A percentile compares a stretch with the other conserved stretches of the same genome.
Conservation (phyloP, 2,329 filamentous ascomycete species). For the Magnaporthiopsis rhizophila region DNA sequence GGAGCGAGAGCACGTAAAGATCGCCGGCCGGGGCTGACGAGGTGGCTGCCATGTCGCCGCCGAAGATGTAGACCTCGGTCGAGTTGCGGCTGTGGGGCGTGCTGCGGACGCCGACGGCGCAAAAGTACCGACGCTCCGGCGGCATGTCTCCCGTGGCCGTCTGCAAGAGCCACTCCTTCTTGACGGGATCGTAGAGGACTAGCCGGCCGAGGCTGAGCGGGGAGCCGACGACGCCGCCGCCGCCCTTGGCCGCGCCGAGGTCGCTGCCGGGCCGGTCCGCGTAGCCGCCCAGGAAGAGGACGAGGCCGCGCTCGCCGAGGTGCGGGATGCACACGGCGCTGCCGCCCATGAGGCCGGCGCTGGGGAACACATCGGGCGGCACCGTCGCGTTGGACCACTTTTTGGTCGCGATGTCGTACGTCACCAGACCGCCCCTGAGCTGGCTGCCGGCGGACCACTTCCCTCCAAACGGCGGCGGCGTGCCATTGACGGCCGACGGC, state of each 20-base stretch:
- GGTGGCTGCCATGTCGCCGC: constrained; percentile 18
- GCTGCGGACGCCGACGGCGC: constrained; percentile 24
- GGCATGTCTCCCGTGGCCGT: constrained; percentile 23
- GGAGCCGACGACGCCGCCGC: no score
- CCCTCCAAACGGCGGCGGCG: not conserved
- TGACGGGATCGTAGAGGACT: constrained; percentile 25
- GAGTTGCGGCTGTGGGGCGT: constrained; percentile 19
- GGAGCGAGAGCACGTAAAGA: constrained; percentile 28
- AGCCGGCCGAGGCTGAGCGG: constrained; percentile 20
- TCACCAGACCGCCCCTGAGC: not conserved
- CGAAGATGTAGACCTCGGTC: constrained; percentile 31
- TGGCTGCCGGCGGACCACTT: not conserved
- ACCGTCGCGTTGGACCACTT: not conserved
- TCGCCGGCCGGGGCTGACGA: constrained; percentile 18
- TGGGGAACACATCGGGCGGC: not conserved
- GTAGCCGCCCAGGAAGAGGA: constrained; percentile 6
- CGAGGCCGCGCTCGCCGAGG: constrained; percentile 3
- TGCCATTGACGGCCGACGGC: not conserved
- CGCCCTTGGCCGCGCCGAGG: no score
- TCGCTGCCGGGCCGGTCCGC: not conserved
- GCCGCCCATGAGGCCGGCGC: not conserved
- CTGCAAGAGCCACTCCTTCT: constrained; percentile 26
- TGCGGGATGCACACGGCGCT: constrained; percentile 4
- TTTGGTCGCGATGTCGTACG: constrained; percentile 1
- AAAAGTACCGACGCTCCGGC: constrained; percentile 20